These are phyloP conservation scores for Picea sitchensis DNA, from an alignment of 75 land plant species.

Conservation along the genomic window DNA sequence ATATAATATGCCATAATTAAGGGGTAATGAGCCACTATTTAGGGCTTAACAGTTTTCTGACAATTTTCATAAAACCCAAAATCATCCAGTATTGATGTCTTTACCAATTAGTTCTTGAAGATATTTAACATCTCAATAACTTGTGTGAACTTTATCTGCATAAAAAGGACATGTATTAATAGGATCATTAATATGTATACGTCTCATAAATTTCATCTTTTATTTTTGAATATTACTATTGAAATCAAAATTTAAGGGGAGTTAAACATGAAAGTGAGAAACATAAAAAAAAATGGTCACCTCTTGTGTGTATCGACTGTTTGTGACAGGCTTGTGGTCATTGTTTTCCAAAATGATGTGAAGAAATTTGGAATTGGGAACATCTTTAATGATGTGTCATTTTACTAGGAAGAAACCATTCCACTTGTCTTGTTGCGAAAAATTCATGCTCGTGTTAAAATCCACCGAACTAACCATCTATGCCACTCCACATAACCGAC, in stretches of 20 bases:
- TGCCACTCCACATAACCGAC: slow-evolving; percentile 70
- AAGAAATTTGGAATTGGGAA: slow-evolving; percentile 54
- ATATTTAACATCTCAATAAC: slow-evolving; percentile 70
- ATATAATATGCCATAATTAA: too few species aligned
- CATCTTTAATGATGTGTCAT: slow-evolving; percentile 67
- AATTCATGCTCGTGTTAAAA: slow-evolving; percentile 53
- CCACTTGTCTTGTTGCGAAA: slow-evolving; percentile 77
- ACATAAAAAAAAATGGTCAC: slow-evolving; percentile 1
- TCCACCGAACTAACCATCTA: slow-evolving; percentile 57
- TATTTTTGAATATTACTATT: background rate
- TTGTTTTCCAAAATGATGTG: slow-evolving; percentile 60
- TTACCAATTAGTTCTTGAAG: slow-evolving; percentile 55
- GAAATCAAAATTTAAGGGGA: background rate
- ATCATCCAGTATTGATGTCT: slow-evolving; percentile 79
- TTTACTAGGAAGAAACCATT: slow-evolving; percentile 61
- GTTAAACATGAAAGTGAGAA: background rate
- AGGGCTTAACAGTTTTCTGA: slow-evolving; percentile 25
- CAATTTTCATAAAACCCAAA: slow-evolving; percentile 74
- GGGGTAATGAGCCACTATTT: too few species aligned
- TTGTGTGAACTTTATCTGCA: slow-evolving; percentile 63
- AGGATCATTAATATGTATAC: background rate
- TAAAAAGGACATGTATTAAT: background rate
- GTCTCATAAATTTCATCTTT: background rate
- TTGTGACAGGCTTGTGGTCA: slow-evolving; percentile 60
- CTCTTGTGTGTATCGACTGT: slow-evolving; percentile 70